Evolutionary conservation across 108 stramenopile species (phyloP).

Genomic region (Asterionellopsis glacialis): DNA sequence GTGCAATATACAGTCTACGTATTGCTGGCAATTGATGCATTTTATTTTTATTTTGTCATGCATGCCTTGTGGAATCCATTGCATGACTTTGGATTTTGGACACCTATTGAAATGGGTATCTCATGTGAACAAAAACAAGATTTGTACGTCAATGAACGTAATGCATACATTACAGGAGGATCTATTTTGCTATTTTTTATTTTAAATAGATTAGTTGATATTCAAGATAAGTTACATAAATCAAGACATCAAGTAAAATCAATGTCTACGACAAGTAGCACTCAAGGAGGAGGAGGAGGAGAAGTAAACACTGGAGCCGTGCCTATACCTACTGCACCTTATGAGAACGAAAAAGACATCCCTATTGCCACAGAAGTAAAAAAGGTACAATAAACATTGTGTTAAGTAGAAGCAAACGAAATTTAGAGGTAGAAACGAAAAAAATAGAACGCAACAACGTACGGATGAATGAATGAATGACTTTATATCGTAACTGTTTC

Average conservation of each 20-base stretch:
- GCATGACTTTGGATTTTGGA: conserved; percentile 11
- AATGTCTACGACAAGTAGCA: not conserved
- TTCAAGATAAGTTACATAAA: conserved; percentile 23
- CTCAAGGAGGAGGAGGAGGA: too few relatives aligned
- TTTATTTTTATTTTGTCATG: conserved; percentile 16
- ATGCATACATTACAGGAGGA: conserved; percentile 16
- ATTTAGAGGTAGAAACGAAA: too few relatives aligned
- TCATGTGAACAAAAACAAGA: conserved; percentile 14
- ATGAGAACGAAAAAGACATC: too few relatives aligned
- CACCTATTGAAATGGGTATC: conserved; percentile 12
- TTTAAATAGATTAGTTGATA: conserved; percentile 16
- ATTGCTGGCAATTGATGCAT: conserved; percentile 12
- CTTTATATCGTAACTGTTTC: too few relatives aligned
- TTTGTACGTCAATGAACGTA: conserved; percentile 13
- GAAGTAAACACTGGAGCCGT: too few relatives aligned
- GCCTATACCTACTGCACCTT: too few relatives aligned
- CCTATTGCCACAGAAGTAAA: too few relatives aligned
- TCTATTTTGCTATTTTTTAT: conserved; percentile 11
- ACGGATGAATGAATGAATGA: too few relatives aligned
- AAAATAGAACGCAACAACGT: too few relatives aligned
- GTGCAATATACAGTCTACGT: conserved; percentile 9
- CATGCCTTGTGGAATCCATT: conserved; percentile 12
- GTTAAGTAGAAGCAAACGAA: too few relatives aligned
- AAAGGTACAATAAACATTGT: too few relatives aligned
- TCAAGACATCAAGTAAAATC: conserved; percentile 6